Evolutionary conservation across 83 land plant genomes (phyloP).

Genomic region (Picea abies): DNA sequence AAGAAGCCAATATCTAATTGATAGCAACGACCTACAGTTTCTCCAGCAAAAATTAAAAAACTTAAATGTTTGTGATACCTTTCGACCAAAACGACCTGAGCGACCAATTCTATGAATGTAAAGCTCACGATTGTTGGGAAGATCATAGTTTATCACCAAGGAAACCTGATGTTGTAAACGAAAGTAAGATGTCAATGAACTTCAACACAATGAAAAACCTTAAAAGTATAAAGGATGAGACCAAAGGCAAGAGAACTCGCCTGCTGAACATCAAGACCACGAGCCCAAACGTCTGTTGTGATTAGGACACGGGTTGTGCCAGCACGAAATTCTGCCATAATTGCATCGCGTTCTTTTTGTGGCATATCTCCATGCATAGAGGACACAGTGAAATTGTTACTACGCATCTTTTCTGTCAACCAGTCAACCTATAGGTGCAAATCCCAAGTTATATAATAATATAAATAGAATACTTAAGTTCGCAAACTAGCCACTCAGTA

Average conservation of each 20-base stretch:
- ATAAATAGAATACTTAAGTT: no score
- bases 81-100: slow-evolving; percentile 99
- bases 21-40: background rate
- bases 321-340: slow-evolving; percentile 85
- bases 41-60: background rate
- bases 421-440: slow-evolving; percentile 53
- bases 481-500: no score
- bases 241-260: slow-evolving; percentile 41
- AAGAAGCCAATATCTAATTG: background rate
- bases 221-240: background rate
- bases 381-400: slow-evolving; percentile 91
- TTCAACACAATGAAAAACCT: background rate
- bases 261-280: slow-evolving; percentile 99
- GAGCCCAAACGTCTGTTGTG: slow-evolving; percentile 99
- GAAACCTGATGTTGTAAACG: slow-evolving; percentile 66
- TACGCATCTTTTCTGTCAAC: slow-evolving; percentile 95
- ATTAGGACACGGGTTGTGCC: slow-evolving; percentile 91
- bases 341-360: slow-evolving; percentile 94
- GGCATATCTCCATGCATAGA: slow-evolving; percentile 99
- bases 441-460: no score
- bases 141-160: slow-evolving; percentile 93
- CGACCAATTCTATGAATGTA: slow-evolving; percentile 96
- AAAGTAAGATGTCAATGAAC: slow-evolving; percentile 7
- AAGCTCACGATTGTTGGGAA: slow-evolving; percentile 94
- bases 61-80: slow-evolving; percentile 33